Conservation (phyloP, 306 rosid genomes). For the Lagenaria siceraria region DNA sequence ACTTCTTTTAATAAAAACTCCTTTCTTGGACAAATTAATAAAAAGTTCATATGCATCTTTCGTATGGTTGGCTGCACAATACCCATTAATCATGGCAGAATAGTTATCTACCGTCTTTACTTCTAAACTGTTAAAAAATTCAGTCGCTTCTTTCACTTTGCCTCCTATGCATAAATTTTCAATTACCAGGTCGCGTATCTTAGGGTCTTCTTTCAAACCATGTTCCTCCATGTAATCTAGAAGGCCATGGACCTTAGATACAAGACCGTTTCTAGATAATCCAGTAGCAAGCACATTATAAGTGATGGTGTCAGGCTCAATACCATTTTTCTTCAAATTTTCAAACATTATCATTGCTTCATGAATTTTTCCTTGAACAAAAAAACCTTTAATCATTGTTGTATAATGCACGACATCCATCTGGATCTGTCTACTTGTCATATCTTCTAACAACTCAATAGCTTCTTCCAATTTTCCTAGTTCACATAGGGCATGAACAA, state of each 20-base stretch:
- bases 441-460: constrained; percentile 36
- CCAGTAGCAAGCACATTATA: constrained; percentile 64
- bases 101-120: constrained; percentile 40
- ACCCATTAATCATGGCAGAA: constrained; percentile 60
- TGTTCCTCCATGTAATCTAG: constrained; percentile 39
- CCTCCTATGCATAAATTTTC: constrained; percentile 58
- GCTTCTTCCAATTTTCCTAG: constrained; percentile 60
- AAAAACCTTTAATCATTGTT: constrained; percentile 59
- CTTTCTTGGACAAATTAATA: constrained; percentile 30
- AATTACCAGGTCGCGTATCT: constrained; percentile 45
- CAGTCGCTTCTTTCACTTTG: constrained; percentile 51
- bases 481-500: constrained; percentile 47
- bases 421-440: constrained; percentile 34
- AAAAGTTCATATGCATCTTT: constrained; percentile 37
- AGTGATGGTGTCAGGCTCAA: constrained; percentile 56
- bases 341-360: constrained; percentile 31
- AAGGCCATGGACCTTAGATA: constrained; percentile 23
- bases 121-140: constrained; percentile 31
- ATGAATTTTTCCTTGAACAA: constrained; percentile 23
- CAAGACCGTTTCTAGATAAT: constrained; percentile 40
- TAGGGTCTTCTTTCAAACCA: constrained; percentile 39
- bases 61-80: constrained; percentile 40
- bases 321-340: constrained; percentile 42
- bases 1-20: constrained; percentile 20
- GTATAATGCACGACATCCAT: constrained; percentile 70